Evolutionary conservation across 108 stramenopile genomes (phyloP).

Genomic region (Cyclotella atomus): DNA sequence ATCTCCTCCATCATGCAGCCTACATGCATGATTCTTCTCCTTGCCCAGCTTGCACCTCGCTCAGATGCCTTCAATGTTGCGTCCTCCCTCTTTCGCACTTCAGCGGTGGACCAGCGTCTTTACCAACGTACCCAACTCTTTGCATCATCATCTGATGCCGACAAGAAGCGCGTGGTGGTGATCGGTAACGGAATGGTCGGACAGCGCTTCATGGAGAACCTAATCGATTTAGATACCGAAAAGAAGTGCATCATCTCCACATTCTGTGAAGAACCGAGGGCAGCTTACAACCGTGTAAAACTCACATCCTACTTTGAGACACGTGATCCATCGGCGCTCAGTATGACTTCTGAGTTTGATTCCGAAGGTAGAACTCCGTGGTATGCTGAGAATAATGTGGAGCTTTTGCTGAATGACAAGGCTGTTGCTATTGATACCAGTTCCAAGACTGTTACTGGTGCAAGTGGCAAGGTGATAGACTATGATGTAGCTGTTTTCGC

Average conservation of each 20-base stretch:
- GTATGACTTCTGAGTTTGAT: constrained; percentile 88
- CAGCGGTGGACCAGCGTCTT: neutral
- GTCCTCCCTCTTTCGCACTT: neutral
- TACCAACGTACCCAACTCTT: neutral
- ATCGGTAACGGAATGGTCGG: constrained; percentile 95
- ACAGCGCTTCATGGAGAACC: constrained; percentile 92
- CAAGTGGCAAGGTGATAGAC: constrained; percentile 69
- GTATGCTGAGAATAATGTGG: constrained; percentile 88
- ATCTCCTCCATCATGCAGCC: neutral
- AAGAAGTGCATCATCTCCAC: constrained; percentile 72
- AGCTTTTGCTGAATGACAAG: constrained; percentile 84
- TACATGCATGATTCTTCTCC: neutral
- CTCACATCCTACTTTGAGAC: constrained; percentile 95
- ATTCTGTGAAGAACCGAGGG: constrained; percentile 93
- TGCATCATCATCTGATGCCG: neutral
- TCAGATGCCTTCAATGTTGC: neutral
- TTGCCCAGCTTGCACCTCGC: neutral
- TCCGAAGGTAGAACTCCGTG: constrained; percentile 74
- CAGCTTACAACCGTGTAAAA: constrained; percentile 94
- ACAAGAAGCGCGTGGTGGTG: constrained; percentile 87
- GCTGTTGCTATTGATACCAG: constrained; percentile 83
- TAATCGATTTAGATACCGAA: constrained; percentile 70
- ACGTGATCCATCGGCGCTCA: constrained; percentile 76
- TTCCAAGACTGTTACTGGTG: constrained; percentile 80
- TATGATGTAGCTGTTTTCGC: constrained; percentile 93